phyloP scores from a whole-genome alignment of 164 flowering plant genomes.

The Vitis riparia region DNA sequence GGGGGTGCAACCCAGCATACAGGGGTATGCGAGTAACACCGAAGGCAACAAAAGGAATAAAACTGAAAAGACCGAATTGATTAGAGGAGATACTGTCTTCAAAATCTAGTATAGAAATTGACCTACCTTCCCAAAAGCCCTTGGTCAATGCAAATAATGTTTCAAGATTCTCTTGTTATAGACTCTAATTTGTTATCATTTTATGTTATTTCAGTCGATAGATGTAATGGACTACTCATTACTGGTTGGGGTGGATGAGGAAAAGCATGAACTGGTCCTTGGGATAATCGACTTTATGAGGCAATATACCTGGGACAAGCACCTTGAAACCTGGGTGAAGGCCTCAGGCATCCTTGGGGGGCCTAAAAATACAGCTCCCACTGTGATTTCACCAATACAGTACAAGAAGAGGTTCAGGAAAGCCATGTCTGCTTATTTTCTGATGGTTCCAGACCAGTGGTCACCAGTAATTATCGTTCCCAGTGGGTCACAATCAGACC shows the following conservation, averaged over 20 bases:
- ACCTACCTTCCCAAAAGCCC: too few species aligned
- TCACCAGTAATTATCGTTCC: conserved; percentile 56
- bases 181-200: neutral
- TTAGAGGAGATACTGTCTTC: too few species aligned
- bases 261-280: conserved; percentile 33
- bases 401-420: conserved; percentile 65
- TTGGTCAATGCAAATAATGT: neutral
- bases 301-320: conserved; percentile 72
- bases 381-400: conserved; percentile 55
- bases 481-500: conserved; percentile 56
- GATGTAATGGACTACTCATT: conserved; percentile 40
- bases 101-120: too few species aligned
- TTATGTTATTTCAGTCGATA: conserved; percentile 16
- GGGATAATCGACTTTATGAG: conserved; percentile 52
- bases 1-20: neutral
- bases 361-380: conserved; percentile 49
- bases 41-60: too few species aligned
- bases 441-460: conserved; percentile 69
- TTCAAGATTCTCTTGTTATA: neutral
- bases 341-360: conserved; percentile 59
- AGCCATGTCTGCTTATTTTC: conserved; percentile 56
- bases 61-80: too few species aligned
- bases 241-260: conserved; percentile 37
- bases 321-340: conserved; percentile 67
- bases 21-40: too few species aligned